Evolutionary conservation across 768 basidiomycete genomes (phyloP), one percentile per base, ranked within the genome.

Genomic region (Hemileccinum impolitum): DNA sequence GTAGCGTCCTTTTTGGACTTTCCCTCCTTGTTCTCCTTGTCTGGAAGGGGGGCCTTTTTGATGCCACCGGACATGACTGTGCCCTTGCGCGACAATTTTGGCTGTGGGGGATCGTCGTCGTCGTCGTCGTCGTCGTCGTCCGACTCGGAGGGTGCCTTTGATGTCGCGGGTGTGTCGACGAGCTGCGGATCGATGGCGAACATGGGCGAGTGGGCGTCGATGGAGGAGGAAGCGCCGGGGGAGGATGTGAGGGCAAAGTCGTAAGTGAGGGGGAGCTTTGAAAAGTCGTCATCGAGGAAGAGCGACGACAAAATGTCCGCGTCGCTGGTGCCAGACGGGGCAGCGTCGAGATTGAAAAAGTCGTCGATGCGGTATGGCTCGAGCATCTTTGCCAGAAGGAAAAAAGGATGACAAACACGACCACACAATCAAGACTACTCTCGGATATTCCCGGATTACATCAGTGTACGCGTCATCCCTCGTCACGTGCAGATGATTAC

Each of bases 1-100:
- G 45, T 15, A 0, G 50, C 21, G 67, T 80, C 63, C 54, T 63
- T 68, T n/a, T 56, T 57, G 0, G 44, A 10, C 45, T 43, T 59
- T 0, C 52, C 43, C 11, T 62, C 56, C 38, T 58, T 67, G 44
- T 53, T 62, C 50, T 69, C 69, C 53, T 72, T 72, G 21, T 72
- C 63, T 4, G 70, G 57, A 43, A 66, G 38, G 21, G 73, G 60
- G 21, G 81, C 79, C 69, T 92, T 92, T 45, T 73, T 75, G 47
- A 92, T 70, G 14, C 89, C 90, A 4, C 89, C 89, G 3, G 82
- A 80, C 44, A 80, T 77, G 41, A 91, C 83, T 0, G 84, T 85
- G 26, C 87, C 81, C 56, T 79, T 82, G 40, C 84, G 72, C 2
- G 75, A 46, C 74, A 74, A 55, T 82, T 79, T 64, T 75, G 72